A percentile compares a stretch with the other conserved stretches of the same genome.
Evolutionary conservation across 2,329 filamentous ascomycete species (phyloP).

Genomic region (Neopestalotiopsis sp.): DNA sequence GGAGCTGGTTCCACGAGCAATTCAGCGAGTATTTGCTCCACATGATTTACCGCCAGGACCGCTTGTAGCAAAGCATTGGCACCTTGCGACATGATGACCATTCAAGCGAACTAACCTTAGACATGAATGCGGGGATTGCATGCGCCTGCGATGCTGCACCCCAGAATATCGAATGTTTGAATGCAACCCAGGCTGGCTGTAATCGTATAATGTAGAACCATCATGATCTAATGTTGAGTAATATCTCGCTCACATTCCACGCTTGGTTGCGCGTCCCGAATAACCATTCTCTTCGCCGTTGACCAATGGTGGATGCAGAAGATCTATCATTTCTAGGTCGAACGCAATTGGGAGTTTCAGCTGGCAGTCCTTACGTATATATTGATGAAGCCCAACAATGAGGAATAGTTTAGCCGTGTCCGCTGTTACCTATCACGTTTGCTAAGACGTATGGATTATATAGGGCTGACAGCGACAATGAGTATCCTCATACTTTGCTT

Average conservation of each 20-base stretch:
- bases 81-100: not conserved
- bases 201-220: not conserved
- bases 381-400: too few species aligned
- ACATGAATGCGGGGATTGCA: not conserved
- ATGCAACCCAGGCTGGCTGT: not conserved
- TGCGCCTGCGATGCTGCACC: not conserved
- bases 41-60: not conserved
- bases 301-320: not conserved
- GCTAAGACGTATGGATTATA: too few species aligned
- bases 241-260: not conserved
- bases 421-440: too few species aligned
- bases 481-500: too few species aligned
- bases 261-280: not conserved
- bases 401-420: too few species aligned
- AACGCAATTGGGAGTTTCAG: too few species aligned
- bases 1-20: not conserved
- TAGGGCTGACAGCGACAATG: too few species aligned
- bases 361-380: too few species aligned
- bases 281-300: not conserved
- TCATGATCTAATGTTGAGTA: not conserved
- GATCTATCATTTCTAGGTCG: too few species aligned
- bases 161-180: constrained; percentile 2
- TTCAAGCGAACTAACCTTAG: not conserved
- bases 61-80: too few species aligned
- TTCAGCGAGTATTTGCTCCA: not conserved